phyloP scores from a whole-genome alignment of 1,284 basidiomycete genomes.

The Cryptococcus neoformans region DNA sequence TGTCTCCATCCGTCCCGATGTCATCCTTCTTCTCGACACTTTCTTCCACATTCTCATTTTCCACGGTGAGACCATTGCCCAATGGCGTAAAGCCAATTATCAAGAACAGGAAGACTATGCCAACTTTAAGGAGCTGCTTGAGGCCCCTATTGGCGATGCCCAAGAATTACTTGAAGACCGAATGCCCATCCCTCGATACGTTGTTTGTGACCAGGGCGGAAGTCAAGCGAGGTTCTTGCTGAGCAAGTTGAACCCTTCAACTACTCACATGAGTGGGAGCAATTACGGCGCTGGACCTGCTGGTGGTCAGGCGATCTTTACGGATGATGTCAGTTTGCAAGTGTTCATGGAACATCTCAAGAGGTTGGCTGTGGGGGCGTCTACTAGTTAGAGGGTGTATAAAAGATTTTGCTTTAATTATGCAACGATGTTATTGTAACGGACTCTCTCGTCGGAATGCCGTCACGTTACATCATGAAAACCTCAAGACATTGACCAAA shows the following conservation, averaged over 20 bases:
- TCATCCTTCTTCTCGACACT: conserved; percentile 96
- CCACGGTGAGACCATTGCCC: conserved; percentile 95
- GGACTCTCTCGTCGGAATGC: too few relatives aligned
- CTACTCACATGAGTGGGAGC: conserved; percentile 88
- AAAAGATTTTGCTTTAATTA: background rate
- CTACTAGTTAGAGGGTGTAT: conserved; percentile 32
- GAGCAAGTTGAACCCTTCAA: conserved; percentile 95
- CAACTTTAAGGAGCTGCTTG: conserved; percentile 94
- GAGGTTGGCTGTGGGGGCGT: conserved; percentile 58
- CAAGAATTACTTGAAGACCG: conserved; percentile 92
- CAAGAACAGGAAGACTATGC: conserved; percentile 99
- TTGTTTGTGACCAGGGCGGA: conserved; percentile 96
- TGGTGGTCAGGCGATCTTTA: conserved; percentile 92
- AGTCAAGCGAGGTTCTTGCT: conserved; percentile 96
- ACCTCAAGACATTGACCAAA: too few relatives aligned
- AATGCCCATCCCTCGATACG: conserved; percentile 95
- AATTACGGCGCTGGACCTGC: conserved; percentile 68
- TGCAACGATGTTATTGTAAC: too few relatives aligned
- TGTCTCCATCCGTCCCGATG: conserved; percentile 95
- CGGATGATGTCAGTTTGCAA: conserved; percentile 96
- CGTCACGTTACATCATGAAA: too few relatives aligned
- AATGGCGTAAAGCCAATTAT: conserved; percentile 99
- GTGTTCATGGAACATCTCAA: conserved; percentile 96
- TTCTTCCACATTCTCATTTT: conserved; percentile 99
- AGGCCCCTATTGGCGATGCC: conserved; percentile 67